Conservation (phyloP, 2,329 filamentous ascomycete genomes). For the Microsporum ferrugineum region DNA sequence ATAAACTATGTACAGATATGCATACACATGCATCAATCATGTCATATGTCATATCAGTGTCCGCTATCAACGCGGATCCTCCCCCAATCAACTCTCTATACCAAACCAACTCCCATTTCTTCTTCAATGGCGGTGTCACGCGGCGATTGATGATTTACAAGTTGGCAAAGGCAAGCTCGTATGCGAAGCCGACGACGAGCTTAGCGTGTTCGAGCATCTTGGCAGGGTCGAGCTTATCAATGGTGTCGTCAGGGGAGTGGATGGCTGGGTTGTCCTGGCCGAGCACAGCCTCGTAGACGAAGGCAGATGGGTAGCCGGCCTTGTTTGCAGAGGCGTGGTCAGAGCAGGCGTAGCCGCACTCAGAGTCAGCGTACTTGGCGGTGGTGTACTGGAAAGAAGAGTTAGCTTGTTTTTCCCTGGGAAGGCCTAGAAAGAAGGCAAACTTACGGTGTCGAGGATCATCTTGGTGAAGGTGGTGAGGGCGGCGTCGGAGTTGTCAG, state of each 20-base stretch:
- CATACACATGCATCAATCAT: neutral
- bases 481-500: conserved; percentile 72
- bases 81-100: neutral
- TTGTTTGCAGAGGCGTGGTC: conserved; percentile 37
- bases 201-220: conserved; percentile 87
- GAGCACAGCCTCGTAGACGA: conserved; percentile 53
- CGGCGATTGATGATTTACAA: neutral
- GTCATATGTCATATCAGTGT: neutral
- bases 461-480: conserved; percentile 86
- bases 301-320: conserved; percentile 53
- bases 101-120: neutral
- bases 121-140: neutral
- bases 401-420: neutral
- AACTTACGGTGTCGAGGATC: conserved; percentile 55
- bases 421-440: neutral
- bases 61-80: neutral
- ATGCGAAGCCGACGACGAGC: conserved; percentile 70
- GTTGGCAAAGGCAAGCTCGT: conserved; percentile 59
- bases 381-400: conserved; percentile 59
- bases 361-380: conserved; percentile 75
- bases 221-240: conserved; percentile 64
- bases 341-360: conserved; percentile 78
- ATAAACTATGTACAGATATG: conserved; percentile 1
- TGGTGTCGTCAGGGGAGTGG: conserved; percentile 59
- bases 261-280: conserved; percentile 56